Conservation (phyloP, 768 basidiomycete species). For the Termitomyces heimii region DNA sequence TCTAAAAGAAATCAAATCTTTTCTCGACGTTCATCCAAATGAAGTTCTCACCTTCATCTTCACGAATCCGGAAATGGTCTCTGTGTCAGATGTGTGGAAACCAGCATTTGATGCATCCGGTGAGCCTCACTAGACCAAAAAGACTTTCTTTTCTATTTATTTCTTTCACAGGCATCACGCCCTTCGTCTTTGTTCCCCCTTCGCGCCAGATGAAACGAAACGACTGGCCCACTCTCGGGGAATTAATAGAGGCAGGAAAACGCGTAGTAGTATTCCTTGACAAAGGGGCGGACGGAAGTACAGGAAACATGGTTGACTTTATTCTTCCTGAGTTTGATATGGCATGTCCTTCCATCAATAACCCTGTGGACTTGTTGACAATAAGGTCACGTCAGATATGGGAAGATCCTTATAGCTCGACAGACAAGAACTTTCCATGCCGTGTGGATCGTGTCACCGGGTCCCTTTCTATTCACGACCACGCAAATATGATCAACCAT, state of each 20-base stretch:
- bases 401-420: constrained; percentile 35
- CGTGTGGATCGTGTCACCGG: constrained; percentile 31
- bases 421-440: constrained; percentile 33
- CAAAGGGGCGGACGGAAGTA: constrained; percentile 19
- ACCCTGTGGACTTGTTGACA: neutral
- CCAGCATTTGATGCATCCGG: constrained; percentile 47
- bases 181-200: constrained; percentile 45
- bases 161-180: constrained; percentile 27
- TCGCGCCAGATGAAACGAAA: constrained; percentile 30
- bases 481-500: constrained; percentile 40
- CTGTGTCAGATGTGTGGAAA: constrained; percentile 41
- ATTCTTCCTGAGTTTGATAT: constrained; percentile 36
- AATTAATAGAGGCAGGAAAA: constrained; percentile 50
- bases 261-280: constrained; percentile 49
- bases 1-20: neutral
- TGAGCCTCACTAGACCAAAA: neutral
- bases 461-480: constrained; percentile 26
- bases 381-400: constrained; percentile 21
- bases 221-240: constrained; percentile 62
- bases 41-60: constrained; percentile 62
- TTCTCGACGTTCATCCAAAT: constrained; percentile 17
- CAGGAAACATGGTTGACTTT: constrained; percentile 22
- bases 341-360: constrained; percentile 12
- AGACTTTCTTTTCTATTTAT: neutral
- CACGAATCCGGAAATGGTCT: constrained; percentile 56